phyloP scores from a whole-genome alignment of 2,329 filamentous ascomycete species.

The Hymenoscyphus albidus region DNA sequence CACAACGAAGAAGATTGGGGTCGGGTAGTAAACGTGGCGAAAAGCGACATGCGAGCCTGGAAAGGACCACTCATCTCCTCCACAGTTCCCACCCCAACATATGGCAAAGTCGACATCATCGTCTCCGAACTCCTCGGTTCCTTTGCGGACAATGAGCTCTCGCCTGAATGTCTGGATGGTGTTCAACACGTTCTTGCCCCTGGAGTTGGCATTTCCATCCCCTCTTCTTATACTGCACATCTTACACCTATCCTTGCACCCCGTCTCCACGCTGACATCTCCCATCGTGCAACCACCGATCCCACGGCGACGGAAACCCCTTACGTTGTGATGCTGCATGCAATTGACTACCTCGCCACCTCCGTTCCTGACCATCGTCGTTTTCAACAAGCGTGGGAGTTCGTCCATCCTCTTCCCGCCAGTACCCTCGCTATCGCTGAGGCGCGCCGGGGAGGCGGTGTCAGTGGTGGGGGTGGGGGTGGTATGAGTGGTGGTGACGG shows the following conservation, averaged over 20 bases:
- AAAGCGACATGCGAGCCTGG: constrained; percentile 97
- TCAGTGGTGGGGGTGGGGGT: constrained; percentile 63
- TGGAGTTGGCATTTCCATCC: constrained; percentile 85
- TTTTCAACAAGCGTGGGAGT: constrained; percentile 79
- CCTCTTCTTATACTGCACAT: constrained; percentile 88
- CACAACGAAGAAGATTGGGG: constrained; percentile 83
- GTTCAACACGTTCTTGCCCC: constrained; percentile 84
- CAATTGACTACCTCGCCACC: constrained; percentile 79
- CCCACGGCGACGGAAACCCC: constrained; percentile 79
- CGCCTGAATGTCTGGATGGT: constrained; percentile 92
- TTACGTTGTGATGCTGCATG: constrained; percentile 90
- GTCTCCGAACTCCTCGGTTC: constrained; percentile 92
- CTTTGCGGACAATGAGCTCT: constrained; percentile 95
- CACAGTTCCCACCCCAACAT: constrained; percentile 37
- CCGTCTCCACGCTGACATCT: constrained; percentile 77
- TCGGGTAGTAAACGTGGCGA: constrained; percentile 77
- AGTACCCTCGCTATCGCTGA: constrained; percentile 52
- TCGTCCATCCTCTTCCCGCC: constrained; percentile 67
- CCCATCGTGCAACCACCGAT: constrained; percentile 57
- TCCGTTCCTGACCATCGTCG: constrained; percentile 51
- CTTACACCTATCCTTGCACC: constrained; percentile 89
- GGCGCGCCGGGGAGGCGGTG: constrained; percentile 58
- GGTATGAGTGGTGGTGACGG: constrained; percentile 73
- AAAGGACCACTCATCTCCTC: constrained; percentile 63
- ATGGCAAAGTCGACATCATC: constrained; percentile 80